phyloP scores from a whole-genome alignment of 129 eudicot genomes.

The Kitagawia praeruptora region DNA sequence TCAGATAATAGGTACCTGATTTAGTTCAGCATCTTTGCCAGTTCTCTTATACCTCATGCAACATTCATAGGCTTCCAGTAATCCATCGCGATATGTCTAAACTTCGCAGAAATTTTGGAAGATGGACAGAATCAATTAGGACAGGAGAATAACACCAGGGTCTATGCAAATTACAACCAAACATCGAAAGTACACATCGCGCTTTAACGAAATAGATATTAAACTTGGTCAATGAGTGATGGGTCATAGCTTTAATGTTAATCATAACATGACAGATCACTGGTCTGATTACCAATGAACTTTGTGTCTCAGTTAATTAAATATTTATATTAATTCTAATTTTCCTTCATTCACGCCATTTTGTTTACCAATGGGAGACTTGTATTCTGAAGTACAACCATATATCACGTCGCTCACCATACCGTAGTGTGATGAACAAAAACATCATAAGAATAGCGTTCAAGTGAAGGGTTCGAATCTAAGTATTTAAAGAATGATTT shows the following conservation, averaged over 20 bases:
- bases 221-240: not conserved
- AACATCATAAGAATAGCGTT: not conserved
- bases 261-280: not conserved
- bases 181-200: not conserved
- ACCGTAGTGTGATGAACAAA: not conserved
- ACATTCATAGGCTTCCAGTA: slow-evolving; percentile 90
- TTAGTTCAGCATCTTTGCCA: slow-evolving; percentile 97
- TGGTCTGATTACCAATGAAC: not conserved
- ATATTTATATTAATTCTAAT: not conserved
- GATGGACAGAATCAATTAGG: not conserved
- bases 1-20: slow-evolving; percentile 50
- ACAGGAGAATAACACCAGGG: not conserved
- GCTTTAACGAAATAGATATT: not conserved
- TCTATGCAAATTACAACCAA: not conserved
- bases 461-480: not conserved
- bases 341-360: not conserved
- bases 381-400: not conserved
- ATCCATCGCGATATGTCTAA: slow-evolving; percentile 82
- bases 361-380: not conserved
- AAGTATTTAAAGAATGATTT: not conserved
- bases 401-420: not conserved
- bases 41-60: slow-evolving; percentile 85
- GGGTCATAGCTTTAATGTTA: not conserved
- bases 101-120: slow-evolving; percentile 10
- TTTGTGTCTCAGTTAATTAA: not conserved